phyloP scores from a whole-genome alignment of 1,139 yeast genomes.

The Pichia sp. region DNA sequence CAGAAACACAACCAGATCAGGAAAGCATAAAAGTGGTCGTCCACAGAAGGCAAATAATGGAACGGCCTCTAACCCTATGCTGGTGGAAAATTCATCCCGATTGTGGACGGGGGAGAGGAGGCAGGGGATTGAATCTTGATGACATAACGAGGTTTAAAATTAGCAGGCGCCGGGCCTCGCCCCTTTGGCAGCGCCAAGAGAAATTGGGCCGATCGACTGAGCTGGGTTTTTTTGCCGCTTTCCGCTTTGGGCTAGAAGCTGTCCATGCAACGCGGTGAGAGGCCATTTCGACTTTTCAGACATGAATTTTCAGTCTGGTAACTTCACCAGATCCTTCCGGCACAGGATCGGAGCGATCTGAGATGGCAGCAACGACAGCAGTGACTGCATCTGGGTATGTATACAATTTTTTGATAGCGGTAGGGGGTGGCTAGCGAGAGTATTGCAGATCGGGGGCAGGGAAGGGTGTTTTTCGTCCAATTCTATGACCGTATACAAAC shows the following conservation, averaged over 20 bases:
- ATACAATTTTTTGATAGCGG: background rate
- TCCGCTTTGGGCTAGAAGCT: background rate
- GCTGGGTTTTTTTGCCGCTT: background rate
- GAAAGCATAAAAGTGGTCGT: background rate
- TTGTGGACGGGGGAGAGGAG: background rate
- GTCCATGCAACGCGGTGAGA: slow-evolving; percentile 10
- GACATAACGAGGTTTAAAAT: slow-evolving; percentile 1
- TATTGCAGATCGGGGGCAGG: background rate
- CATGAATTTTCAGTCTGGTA: background rate
- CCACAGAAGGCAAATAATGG: background rate
- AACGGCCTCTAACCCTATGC: background rate
- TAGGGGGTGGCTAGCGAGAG: background rate
- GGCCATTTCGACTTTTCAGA: slow-evolving; percentile 5
- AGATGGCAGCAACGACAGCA: background rate
- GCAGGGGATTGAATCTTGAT: background rate
- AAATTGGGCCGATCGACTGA: too few species aligned
- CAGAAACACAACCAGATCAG: background rate
- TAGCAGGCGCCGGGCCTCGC: background rate
- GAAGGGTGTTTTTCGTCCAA: background rate
- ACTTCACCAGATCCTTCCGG: background rate
- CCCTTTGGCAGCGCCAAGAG: background rate
- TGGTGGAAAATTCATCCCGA: background rate
- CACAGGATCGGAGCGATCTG: background rate
- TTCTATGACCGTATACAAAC: background rate
- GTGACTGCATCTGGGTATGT: background rate